Evolutionary conservation across 176 grass and related monocot genomes (phyloP), one percentile per base, ranked within the genome.

Genomic region (Ensete ventricosum): DNA sequence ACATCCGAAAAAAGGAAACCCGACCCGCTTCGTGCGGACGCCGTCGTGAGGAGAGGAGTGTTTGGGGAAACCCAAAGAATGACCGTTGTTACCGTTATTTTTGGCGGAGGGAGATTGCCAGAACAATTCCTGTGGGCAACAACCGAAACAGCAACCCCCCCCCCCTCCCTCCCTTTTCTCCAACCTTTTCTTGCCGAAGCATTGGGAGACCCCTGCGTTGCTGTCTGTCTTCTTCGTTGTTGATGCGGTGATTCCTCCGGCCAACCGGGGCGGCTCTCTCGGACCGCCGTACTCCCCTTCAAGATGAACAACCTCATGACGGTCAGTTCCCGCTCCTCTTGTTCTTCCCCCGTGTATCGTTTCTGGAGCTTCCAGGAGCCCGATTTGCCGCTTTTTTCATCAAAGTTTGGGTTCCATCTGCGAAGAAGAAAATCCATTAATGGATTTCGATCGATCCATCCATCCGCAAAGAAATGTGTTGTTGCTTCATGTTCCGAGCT

Each of bases 251-350:
- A 43, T 43, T 43, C 34, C 34, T 43, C 34, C 34, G 34, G 34
- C 4, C 34, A 43, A 43, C 34, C 34, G 34, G 34, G 34, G 34
- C 34, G 21, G 13, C 26, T 55, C 10, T 17, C 1, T 34, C 22
- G 6, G 21, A 9, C 22, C 81, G 4, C 50, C 12, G 21, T 69
- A 68, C 70, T 50, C 23, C 10, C 13, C 2, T 25, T 73, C 60
- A 77, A 75, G 25, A 85, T 85, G 83, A 85, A 85, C 64, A 85
- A 85, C 62, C 83, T 85, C 77, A 67, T 85, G 34, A 85, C 83
- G 48, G 83, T 85, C 66, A 52, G 54, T 65, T 27, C 7, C 11
- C 52, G 16, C 11, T 54, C 8, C 52, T 8, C 10, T 54, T 1
- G 22, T 27, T 9, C 22, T 72, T 60, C 9, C 72, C 20, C 72